phyloP scores from a whole-genome alignment of 2,329 filamentous ascomycete species.

The Cercospora sp. region DNA sequence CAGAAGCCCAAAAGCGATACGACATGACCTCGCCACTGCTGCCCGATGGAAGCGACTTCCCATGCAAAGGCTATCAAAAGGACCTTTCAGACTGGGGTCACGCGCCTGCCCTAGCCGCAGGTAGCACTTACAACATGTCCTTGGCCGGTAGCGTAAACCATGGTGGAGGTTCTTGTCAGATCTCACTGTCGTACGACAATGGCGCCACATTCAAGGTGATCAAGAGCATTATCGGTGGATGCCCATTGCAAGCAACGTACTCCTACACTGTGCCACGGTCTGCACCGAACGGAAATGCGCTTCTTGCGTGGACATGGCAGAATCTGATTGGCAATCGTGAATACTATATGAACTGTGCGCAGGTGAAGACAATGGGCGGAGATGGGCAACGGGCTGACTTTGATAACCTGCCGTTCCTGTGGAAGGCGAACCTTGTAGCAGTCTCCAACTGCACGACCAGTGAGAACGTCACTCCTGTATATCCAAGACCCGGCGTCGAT shows the following conservation, averaged over 20 bases:
- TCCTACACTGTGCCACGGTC: constrained; percentile 2
- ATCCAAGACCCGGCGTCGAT: constrained; percentile 5
- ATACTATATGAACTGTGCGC: constrained; percentile 2
- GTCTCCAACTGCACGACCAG: neutral
- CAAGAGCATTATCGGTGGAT: constrained; percentile 82
- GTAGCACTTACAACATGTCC: constrained; percentile 59
- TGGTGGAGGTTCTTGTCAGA: constrained; percentile 86
- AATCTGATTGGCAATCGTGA: neutral
- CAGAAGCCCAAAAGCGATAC: neutral
- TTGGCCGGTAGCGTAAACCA: constrained; percentile 77
- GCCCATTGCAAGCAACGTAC: constrained; percentile 54
- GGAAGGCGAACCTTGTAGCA: neutral
- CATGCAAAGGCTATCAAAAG: constrained; percentile 67
- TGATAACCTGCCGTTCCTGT: constrained; percentile 1
- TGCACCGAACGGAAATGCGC: neutral
- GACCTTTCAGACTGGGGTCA: constrained; percentile 49
- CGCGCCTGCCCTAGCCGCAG: constrained; percentile 55
- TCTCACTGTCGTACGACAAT: constrained; percentile 76
- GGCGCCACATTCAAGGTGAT: constrained; percentile 84
- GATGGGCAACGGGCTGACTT: neutral
- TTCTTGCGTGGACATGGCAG: constrained; percentile 1
- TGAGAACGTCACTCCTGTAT: neutral
- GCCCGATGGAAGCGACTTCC: constrained; percentile 60
- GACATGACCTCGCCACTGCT: constrained; percentile 54
- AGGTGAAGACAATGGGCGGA: neutral